phyloP scores from a whole-genome alignment of 192 early-diverging fungal genomes.

The Coemansia sp. region DNA sequence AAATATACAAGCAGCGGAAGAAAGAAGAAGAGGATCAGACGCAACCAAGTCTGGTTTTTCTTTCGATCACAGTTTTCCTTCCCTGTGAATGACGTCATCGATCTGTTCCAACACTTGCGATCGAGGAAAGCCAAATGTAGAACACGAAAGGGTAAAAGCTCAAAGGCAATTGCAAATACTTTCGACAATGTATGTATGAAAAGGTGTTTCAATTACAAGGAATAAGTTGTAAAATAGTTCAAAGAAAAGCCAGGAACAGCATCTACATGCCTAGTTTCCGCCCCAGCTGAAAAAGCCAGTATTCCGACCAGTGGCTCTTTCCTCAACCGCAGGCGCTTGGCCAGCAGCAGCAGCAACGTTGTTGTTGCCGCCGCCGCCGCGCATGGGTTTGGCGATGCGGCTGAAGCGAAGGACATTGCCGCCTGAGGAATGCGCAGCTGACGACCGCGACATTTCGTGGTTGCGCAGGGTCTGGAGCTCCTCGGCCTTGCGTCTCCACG shows the following conservation, averaged over 20 bases:
- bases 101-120: not conserved
- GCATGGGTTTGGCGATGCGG: slow-evolving; percentile 88
- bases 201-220: not conserved
- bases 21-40: not conserved
- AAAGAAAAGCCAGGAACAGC: too few relatives aligned
- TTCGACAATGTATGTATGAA: not conserved
- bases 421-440: slow-evolving; percentile 15
- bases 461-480: slow-evolving; percentile 59
- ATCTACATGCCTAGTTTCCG: slow-evolving; percentile 8
- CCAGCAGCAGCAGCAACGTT: not conserved
- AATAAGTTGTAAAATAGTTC: too few relatives aligned
- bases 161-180: too few relatives aligned
- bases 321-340: slow-evolving; percentile 15
- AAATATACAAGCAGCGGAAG: not conserved
- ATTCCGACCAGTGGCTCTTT: slow-evolving; percentile 29
- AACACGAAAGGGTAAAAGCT: too few relatives aligned
- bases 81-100: not conserved
- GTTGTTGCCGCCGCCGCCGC: slow-evolving; percentile 69
- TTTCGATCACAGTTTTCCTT: too few relatives aligned
- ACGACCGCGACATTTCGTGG: slow-evolving; percentile 17
- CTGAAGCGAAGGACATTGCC: slow-evolving; percentile 61
- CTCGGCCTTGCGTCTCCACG: slow-evolving; percentile 68
- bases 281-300: slow-evolving; percentile 51
- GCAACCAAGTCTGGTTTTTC: not conserved
- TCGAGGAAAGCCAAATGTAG: too few relatives aligned